Conservation (phyloP, 2,329 filamentous ascomycete species). For the Alternaria sp. region DNA sequence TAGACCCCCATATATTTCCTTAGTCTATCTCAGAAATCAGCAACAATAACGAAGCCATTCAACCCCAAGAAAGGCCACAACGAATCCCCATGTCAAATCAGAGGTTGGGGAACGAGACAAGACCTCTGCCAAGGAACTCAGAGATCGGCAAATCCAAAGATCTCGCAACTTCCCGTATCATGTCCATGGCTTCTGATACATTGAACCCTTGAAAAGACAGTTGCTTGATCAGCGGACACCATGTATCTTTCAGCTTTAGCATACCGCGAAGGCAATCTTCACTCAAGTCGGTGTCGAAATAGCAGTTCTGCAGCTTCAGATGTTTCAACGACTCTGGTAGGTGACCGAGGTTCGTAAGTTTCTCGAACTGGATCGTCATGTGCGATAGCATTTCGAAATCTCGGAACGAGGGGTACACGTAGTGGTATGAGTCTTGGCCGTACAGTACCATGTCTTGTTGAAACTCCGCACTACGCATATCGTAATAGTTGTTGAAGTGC, state of each 20-base stretch:
- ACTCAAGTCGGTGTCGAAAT: background rate
- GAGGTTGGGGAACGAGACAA: background rate
- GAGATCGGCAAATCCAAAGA: background rate
- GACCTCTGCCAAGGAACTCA: background rate
- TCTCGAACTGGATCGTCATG: slow-evolving; percentile 2
- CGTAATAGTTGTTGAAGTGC: background rate
- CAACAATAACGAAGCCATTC: background rate
- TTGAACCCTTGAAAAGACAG: background rate
- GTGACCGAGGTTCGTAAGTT: background rate
- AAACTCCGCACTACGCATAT: background rate
- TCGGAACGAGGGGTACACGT: background rate
- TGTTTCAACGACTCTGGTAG: background rate
- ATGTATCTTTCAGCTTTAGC: background rate
- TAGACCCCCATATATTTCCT: background rate
- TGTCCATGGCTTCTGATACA: background rate
- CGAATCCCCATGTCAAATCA: background rate
- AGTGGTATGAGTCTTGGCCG: background rate
- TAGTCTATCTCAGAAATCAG: background rate
- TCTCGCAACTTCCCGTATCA: background rate
- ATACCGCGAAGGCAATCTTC: background rate
- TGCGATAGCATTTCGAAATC: background rate
- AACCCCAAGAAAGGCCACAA: background rate
- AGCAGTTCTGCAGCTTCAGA: background rate
- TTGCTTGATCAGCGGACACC: slow-evolving; percentile 3
- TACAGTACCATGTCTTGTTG: background rate